Base-by-base conservation (phyloP, 148 eudicot genomes). In the Vaccinium darrowii region DNA sequence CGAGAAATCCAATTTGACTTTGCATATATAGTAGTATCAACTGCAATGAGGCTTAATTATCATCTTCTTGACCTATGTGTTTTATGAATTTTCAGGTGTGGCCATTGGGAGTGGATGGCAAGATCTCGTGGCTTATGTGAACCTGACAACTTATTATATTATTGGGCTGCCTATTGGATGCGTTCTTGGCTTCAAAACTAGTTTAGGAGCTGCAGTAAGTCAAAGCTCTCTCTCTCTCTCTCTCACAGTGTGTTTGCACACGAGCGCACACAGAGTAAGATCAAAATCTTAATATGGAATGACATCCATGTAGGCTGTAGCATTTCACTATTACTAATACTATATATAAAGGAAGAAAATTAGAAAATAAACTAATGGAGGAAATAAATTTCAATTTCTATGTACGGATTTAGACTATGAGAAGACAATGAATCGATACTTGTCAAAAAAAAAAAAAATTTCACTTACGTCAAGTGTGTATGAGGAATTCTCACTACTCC, bases 41-140 rank as follows among this genome's bases (percentile, higher is more conserved):
- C 36, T 33, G 33, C 8, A 12, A 8, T 4, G 18, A 30, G 43
- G 74, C 39, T 69, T 69, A 16, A 69, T 12, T 14, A 4, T 65
- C 7, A 14, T 65, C 72, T 65, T 65, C 30, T 8, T 69, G 74
- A 69, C 43, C 36, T 27, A 1, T 25, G 74, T 69, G 3, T 69
- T 27, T 11, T 13, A 39, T 4, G 8, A 69, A 69, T 81, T 39
- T 81, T 81, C 82, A 91, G 91, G 93, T 47, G 93, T 90, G 80
- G 93, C 93, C 47, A 90, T 90, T 25, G 93, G 92, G 81, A 92
- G 92, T 84, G 93, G 92, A 89, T 90, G 92, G 92, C 91, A 92
- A 89, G 90, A 76, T 51, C 72, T 90, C 33, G 93, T 92, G 76
- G 93, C 90, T 50, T 90, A 87, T 86, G 89, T 90, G 3, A 92